Base-by-base conservation (phyloP, 306 rosid species). In the Luffa aegyptiaca region DNA sequence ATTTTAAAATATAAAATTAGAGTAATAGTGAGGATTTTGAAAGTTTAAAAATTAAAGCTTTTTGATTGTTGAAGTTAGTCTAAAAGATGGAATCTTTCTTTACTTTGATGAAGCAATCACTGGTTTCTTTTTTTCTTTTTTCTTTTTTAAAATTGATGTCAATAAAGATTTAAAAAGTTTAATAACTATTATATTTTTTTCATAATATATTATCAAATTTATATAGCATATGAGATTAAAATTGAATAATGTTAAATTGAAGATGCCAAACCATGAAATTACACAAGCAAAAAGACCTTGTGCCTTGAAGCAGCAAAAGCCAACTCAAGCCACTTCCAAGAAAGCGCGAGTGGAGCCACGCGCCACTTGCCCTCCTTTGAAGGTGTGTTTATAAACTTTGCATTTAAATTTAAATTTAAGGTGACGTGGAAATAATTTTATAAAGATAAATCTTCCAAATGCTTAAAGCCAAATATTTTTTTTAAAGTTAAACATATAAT, bases 361-460 rank as follows among this genome's bases (percentile, higher is more conserved):
- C 63, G 76, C 93, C 78, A 75, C 98, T 39, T 90, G 91, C 83
- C 92, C 93, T 8, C 97, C 98, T 77, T 87, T 93, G 61, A 91
- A 93, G 97, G 98, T 92, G 33, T 55, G 13, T 12, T 10, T 53
- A 53, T 16, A 18, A 18, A 18, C 7, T 55, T 55, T 55, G 3
- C 3, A 39, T 39, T 11, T 33, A 14, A 26, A 2, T 2, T 39
- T 59, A 59, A 6, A 13, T 72, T 45, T 57, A 33, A 2, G 7
- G 52, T 48, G 14, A 48, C 10, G 1, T 48, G 12, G 16, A 48
- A 48, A 3, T 48, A 48, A 48, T 48, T 48, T 45, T 45, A 45
- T 45, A 45, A 45, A 8, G 12, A 45, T 2, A 5, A 10, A 0
- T 26, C 31, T 26, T 26, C 31, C 6, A 39, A 39, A 39, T 39